A percentile compares a stretch with the other conserved stretches of the same genome.
Conservation (phyloP, 805 yeast species). For the Lipomyces starkeyi region DNA sequence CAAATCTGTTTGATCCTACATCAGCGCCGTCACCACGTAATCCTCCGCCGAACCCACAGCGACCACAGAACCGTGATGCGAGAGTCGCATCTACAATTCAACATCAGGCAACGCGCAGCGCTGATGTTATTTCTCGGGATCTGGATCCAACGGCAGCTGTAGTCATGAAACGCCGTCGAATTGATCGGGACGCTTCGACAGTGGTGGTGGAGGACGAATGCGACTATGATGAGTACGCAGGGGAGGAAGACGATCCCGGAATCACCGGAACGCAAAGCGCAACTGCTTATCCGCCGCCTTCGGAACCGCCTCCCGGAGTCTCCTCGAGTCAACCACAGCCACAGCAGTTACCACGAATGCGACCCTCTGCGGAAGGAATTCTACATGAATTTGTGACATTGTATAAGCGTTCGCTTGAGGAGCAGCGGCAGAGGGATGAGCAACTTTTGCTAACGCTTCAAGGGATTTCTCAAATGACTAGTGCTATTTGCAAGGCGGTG, state of each 20-base stretch:
- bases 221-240: background rate
- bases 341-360: conserved; percentile 3
- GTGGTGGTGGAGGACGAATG: background rate
- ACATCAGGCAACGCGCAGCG: background rate
- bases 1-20: background rate
- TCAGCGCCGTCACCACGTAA: background rate
- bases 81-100: background rate
- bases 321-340: background rate
- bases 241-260: background rate
- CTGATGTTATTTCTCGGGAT: background rate
- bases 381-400: conserved; percentile 22
- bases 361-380: background rate
- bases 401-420: conserved; percentile 22
- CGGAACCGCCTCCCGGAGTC: conserved; percentile 1
- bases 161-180: background rate
- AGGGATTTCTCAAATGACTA: conserved; percentile 23
- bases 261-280: background rate
- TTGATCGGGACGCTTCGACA: background rate
- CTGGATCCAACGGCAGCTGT: background rate
- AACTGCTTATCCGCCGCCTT: background rate
- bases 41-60: background rate
- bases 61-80: background rate
- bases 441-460: conserved; percentile 15
- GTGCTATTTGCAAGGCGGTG: conserved; percentile 12
- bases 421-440: conserved; percentile 27